A percentile compares a stretch with the other conserved stretches of the same genome.
Evolutionary conservation across 2,329 filamentous ascomycete genomes (phyloP).

Genomic region (Aureobasidium vineae): DNA sequence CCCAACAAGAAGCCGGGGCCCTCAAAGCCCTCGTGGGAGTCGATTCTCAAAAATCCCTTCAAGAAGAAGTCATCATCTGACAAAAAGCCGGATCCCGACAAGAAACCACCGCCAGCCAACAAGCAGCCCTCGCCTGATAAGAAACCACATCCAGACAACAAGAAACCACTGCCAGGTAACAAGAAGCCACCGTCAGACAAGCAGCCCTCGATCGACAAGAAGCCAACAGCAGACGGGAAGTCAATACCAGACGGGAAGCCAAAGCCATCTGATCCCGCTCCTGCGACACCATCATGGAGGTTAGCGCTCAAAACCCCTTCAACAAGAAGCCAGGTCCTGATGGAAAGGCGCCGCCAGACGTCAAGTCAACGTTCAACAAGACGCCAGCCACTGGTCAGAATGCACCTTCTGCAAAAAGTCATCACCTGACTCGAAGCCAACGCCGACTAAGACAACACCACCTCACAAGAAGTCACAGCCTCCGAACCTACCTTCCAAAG

Average conservation of each 20-base stretch:
- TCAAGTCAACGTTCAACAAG: background rate
- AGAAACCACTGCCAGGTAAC: background rate
- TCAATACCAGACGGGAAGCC: background rate
- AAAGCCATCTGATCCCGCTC: background rate
- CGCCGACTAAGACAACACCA: background rate
- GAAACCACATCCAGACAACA: background rate
- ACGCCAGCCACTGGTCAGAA: background rate
- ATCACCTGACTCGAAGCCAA: background rate
- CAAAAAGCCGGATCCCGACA: background rate
- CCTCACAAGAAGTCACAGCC: background rate
- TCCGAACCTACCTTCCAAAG: background rate
- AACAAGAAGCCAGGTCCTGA: background rate
- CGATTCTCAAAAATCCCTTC: background rate
- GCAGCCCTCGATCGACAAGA: background rate
- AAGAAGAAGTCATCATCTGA: background rate
- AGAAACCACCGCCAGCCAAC: background rate
- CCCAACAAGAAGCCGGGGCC: background rate
- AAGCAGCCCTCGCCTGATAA: background rate
- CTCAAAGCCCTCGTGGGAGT: background rate
- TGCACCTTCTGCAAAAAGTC: background rate
- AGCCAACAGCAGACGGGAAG: too few species aligned
- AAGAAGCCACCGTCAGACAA: background rate
- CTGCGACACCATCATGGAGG: background rate
- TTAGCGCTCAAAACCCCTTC: background rate
- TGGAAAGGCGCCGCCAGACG: background rate